Conservation (phyloP, 140 eudicot species). For the Flaveria floridana region DNA sequence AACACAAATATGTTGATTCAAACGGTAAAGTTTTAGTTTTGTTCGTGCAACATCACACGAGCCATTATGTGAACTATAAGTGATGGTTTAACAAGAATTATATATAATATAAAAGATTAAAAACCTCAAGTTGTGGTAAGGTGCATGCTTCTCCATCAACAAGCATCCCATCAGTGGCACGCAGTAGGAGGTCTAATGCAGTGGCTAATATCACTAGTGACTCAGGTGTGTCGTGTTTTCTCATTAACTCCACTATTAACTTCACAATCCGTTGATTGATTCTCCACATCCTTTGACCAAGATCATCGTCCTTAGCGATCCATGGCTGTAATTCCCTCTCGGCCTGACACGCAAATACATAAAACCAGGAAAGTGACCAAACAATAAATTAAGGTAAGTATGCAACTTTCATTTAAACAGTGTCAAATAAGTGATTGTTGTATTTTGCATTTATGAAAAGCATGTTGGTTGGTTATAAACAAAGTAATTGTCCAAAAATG, state of each 20-base stretch:
- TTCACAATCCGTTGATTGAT: slow-evolving; percentile 79
- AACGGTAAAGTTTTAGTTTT: background rate
- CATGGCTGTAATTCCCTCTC: slow-evolving; percentile 83
- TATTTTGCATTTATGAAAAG: background rate
- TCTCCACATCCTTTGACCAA: slow-evolving; percentile 71
- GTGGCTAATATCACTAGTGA: slow-evolving; percentile 72
- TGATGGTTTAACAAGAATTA: background rate
- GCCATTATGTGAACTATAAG: background rate
- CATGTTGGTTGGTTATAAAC: slow-evolving; percentile 6
- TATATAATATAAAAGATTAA: background rate
- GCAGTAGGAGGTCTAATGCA: slow-evolving; percentile 71
- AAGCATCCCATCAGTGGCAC: slow-evolving; percentile 93
- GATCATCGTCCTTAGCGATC: slow-evolving; percentile 80
- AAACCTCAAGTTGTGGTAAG: slow-evolving; percentile 81
- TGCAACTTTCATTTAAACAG: background rate
- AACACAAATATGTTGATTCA: background rate
- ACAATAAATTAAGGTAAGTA: slow-evolving; percentile 17
- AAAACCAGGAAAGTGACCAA: slow-evolving; percentile 39
- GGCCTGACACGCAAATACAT: slow-evolving; percentile 54
- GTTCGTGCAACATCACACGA: background rate
- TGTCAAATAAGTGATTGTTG: background rate
- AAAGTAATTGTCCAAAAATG: background rate
- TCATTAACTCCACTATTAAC: slow-evolving; percentile 77
- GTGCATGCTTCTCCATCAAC: slow-evolving; percentile 95
- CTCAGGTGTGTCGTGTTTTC: slow-evolving; percentile 70